A percentile compares a stretch with the other conserved stretches of the same genome.
phyloP scores from a whole-genome alignment of 1,284 basidiomycete species.

The Leccinum pachyderme region DNA sequence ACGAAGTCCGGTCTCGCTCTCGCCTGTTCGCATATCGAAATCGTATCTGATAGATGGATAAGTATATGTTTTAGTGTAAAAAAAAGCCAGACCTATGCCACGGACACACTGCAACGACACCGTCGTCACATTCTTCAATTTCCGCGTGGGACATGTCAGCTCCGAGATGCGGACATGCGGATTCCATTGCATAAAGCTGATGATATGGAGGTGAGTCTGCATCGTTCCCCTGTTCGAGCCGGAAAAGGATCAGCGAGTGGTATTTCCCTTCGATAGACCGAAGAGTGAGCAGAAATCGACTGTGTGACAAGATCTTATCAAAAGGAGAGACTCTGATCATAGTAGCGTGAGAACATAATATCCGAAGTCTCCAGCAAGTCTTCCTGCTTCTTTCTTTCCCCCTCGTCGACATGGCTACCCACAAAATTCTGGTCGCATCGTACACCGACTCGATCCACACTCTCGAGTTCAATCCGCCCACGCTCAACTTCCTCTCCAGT shows the following conservation, averaged over 20 bases:
- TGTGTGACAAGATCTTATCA: not conserved
- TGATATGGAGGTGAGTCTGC: slow-evolving; percentile 33
- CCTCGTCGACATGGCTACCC: slow-evolving; percentile 14
- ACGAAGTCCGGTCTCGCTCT: slow-evolving; percentile 73
- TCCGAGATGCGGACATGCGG: slow-evolving; percentile 76
- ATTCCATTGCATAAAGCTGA: slow-evolving; percentile 55
- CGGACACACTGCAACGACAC: slow-evolving; percentile 70
- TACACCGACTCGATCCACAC: slow-evolving; percentile 62
- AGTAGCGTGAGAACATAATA: too few species aligned
- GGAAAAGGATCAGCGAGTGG: slow-evolving; percentile 1
- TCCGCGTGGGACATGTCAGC: slow-evolving; percentile 82
- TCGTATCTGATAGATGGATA: slow-evolving; percentile 32
- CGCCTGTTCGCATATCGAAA: slow-evolving; percentile 45
- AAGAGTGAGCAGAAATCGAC: slow-evolving; percentile 1
- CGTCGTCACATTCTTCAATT: slow-evolving; percentile 34
- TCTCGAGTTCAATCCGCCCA: slow-evolving; percentile 43
- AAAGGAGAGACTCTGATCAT: not conserved
- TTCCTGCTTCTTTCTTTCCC: too few species aligned
- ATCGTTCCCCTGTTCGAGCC: not conserved
- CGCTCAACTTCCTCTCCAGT: slow-evolving; percentile 44
- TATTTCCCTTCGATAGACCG: not conserved
- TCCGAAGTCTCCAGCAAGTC: too few species aligned
- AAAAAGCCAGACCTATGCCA: slow-evolving; percentile 76
- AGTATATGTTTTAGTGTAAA: slow-evolving; percentile 47
- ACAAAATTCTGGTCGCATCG: slow-evolving; percentile 59